A percentile compares a stretch with the other conserved stretches of the same genome.
phyloP scores from a whole-genome alignment of 2,329 filamentous ascomycete species.

The Nemania diffusa region DNA sequence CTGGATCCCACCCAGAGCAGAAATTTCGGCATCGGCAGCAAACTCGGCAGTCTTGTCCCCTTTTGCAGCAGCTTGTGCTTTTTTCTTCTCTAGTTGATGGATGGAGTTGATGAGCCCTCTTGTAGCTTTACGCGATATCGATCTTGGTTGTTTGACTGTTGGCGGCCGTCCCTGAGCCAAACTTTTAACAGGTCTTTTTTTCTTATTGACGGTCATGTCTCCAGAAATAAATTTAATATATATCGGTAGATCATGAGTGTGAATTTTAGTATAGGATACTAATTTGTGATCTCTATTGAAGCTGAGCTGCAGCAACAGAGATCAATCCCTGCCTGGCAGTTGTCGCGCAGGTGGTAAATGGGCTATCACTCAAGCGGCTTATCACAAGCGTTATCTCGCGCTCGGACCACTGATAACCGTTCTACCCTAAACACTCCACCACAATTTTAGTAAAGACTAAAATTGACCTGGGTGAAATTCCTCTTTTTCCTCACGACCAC shows the following conservation, averaged over 20 bases:
- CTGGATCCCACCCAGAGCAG: conserved; percentile 68
- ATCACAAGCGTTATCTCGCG: conserved; percentile 30
- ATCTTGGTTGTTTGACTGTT: conserved; percentile 60
- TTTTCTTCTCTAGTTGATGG: conserved; percentile 72
- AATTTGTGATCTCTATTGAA: neutral
- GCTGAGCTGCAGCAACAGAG: neutral
- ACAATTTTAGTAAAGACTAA: conserved; percentile 33
- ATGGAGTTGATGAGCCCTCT: conserved; percentile 72
- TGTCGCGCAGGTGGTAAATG: conserved; percentile 5
- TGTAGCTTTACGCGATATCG: conserved; percentile 73
- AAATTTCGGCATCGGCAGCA: conserved; percentile 63
- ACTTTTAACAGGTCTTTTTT: conserved; percentile 58
- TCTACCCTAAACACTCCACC: conserved; percentile 36
- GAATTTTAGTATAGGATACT: neutral
- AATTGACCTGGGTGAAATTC: conserved; percentile 33
- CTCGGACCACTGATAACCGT: conserved; percentile 33
- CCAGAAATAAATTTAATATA: neutral
- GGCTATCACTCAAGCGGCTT: conserved; percentile 7
- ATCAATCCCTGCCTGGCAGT: neutral
- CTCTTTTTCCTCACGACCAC: conserved; percentile 26
- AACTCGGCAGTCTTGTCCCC: conserved; percentile 63
- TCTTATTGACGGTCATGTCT: conserved; percentile 61
- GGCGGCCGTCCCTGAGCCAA: conserved; percentile 67
- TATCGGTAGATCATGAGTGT: neutral
- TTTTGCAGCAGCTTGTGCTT: conserved; percentile 63